Evolutionary conservation across 2,329 filamentous ascomycete species (phyloP).

Genomic region (Cladophialophora exuberans): DNA sequence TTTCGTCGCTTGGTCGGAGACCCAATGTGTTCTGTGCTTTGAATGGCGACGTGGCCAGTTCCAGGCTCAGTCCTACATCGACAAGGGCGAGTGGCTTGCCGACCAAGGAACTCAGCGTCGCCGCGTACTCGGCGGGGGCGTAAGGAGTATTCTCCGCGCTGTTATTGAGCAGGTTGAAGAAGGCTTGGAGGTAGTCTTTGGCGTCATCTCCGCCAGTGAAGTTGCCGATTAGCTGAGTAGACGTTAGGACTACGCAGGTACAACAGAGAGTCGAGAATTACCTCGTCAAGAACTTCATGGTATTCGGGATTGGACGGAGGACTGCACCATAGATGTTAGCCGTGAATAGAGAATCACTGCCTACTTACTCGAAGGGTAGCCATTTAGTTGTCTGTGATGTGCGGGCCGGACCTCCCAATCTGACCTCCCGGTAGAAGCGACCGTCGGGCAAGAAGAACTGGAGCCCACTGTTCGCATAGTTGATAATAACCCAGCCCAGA

Average conservation of each 20-base stretch:
- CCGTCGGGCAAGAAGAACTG: conserved; percentile 39
- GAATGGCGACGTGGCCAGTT: conserved; percentile 30
- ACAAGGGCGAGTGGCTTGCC: conserved; percentile 41
- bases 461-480: conserved; percentile 36
- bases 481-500: conserved; percentile 38
- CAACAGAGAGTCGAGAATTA: no score
- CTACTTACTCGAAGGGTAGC: conserved; percentile 34
- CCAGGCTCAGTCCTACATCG: conserved; percentile 37
- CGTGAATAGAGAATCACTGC: conserved; percentile 9
- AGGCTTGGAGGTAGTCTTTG: conserved; percentile 27
- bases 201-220: conserved; percentile 13
- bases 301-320: no score
- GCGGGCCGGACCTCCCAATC: conserved; percentile 26
- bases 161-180: conserved; percentile 42
- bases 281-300: no score
- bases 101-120: conserved; percentile 36
- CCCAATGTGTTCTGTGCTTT: conserved; percentile 17
- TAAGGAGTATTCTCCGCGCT: conserved; percentile 34
- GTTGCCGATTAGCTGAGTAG: conserved; percentile 29
- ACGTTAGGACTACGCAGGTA: no score
- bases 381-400: conserved; percentile 20
- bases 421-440: conserved; percentile 37
- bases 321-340: no score
- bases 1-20: neutral
- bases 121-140: conserved; percentile 42